Base-by-base conservation (phyloP, 176 grass and related monocot species). In the Phoenix dactylifera region DNA sequence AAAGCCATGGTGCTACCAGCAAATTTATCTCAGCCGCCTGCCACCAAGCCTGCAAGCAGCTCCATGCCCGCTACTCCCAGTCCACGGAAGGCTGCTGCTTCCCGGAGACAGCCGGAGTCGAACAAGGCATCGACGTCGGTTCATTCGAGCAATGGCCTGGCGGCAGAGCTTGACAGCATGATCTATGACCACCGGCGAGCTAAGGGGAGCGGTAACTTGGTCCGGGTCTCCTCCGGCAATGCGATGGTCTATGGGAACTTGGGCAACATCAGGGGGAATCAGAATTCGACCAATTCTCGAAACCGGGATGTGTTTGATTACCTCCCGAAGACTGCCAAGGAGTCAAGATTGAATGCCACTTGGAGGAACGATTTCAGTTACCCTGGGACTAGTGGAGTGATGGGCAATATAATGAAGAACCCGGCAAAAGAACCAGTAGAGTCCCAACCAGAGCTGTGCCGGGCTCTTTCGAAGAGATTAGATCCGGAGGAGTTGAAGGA, bases 401-500 rank as follows among this genome's bases (percentile, higher is more conserved):
- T 69, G 74, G 85, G 81, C 5, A 95, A 79, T 66, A 88, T 84
- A 54, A 81, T 67, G 32, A 79, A 15, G 61, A 22, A 7, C 51
- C 12, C 32, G 7, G 19, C 50, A 29, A 25, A 29, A 49, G 67
- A 67, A 69, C 1, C 26, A 61, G 16, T 51, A 50, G 22, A 55
- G 64, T 2, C 18, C 6, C 56, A 30, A 0, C 26, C 66, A 0
- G 82, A 86, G 15, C 67, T 83, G 25, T 92, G 84, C 62, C 79
- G 81, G 63, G 84, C 73, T 54, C 59, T 92, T 55, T 92, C 87
- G 19, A 89, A 60, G 67, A 74, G 76, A 24, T 57, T 79, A 25
- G 69, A 82, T 49, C 88, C 93, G 19, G 88, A 98, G 73, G 89
- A 86, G 84, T 71, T 98, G 62, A 98, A 98, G 81, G 93, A 98